A percentile compares a stretch with the other conserved stretches of the same genome.
phyloP scores from a whole-genome alignment of 148 eudicot genomes.

The Fagopyrum homotropicum region DNA sequence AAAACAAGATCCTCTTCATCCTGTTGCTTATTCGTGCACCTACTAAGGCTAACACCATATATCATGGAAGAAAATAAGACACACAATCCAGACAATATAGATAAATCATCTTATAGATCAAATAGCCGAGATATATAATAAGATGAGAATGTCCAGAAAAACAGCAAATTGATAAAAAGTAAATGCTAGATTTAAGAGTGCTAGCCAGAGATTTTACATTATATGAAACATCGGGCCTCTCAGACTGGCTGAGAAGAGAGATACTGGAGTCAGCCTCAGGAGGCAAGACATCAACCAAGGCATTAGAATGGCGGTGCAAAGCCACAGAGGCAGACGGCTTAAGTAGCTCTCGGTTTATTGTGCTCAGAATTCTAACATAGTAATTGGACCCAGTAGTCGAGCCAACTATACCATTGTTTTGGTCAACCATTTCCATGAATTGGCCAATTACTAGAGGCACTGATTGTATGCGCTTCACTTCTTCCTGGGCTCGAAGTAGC shows the following conservation, averaged over 20 bases:
- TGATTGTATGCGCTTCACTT: conserved; percentile 81
- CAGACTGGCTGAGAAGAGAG: conserved; percentile 78
- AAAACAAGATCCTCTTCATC: neutral
- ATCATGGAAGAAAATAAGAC: neutral
- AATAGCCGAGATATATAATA: neutral
- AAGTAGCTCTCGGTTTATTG: conserved; percentile 65
- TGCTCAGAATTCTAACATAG: conserved; percentile 73
- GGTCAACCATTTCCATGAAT: conserved; percentile 91
- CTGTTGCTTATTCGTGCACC: neutral
- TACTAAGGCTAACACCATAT: neutral
- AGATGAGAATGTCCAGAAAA: neutral
- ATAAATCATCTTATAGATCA: neutral
- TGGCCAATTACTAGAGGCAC: conserved; percentile 86
- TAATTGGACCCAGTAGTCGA: conserved; percentile 87
- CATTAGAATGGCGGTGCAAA: conserved; percentile 75
- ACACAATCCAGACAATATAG: neutral
- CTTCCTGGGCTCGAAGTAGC: conserved; percentile 73
- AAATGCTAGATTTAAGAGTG: neutral
- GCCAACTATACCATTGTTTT: conserved; percentile 77
- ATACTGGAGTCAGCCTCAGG: conserved; percentile 96
- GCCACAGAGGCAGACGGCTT: conserved; percentile 82
- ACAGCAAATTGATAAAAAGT: neutral
- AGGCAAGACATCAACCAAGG: conserved; percentile 85
- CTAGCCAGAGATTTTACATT: conserved; percentile 34
- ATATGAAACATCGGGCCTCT: conserved; percentile 87